A percentile compares a stretch with the other conserved stretches of the same genome.
Evolutionary conservation across 768 basidiomycete genomes (phyloP).

Genomic region (Phaffia australis): DNA sequence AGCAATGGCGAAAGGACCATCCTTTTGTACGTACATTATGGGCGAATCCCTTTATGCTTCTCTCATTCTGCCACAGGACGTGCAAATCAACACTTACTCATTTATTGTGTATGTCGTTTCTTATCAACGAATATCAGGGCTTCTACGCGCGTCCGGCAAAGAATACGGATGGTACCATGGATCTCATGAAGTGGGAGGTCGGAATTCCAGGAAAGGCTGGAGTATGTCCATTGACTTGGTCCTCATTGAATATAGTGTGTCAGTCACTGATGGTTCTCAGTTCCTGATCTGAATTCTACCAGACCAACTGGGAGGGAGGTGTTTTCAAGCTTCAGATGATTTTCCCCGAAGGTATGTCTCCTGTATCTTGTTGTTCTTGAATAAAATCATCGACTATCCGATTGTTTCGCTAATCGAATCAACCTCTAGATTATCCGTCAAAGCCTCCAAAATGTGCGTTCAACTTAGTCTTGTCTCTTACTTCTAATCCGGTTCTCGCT

Average conservation of each 20-base stretch:
- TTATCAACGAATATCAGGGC: slow-evolving; percentile 49
- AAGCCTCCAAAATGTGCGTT: slow-evolving; percentile 81
- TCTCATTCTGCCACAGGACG: not conserved
- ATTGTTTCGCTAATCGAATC: not conserved
- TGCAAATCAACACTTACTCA: not conserved
- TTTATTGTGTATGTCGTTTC: not conserved
- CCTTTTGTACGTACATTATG: slow-evolving; percentile 64
- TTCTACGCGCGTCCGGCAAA: slow-evolving; percentile 94
- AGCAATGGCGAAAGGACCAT: slow-evolving; percentile 98
- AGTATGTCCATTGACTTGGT: slow-evolving; percentile 46
- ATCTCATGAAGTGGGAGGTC: slow-evolving; percentile 96
- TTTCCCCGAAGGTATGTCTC: slow-evolving; percentile 78
- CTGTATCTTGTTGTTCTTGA: not conserved
- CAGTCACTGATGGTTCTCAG: not conserved
- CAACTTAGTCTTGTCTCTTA: slow-evolving; percentile 15
- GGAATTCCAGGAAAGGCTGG: slow-evolving; percentile 88
- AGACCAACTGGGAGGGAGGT: slow-evolving; percentile 98
- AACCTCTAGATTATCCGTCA: slow-evolving; percentile 68
- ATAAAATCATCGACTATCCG: not conserved
- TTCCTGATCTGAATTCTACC: slow-evolving; percentile 6
- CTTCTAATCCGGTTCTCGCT: slow-evolving; percentile 26
- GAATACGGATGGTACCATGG: slow-evolving; percentile 81
- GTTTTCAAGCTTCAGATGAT: slow-evolving; percentile 84
- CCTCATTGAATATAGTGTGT: not conserved
- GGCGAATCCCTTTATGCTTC: not conserved